These are phyloP conservation scores for Colletotrichum siamense DNA, from an alignment of 2,329 filamentous ascomycete species.

Conservation along the genomic window DNA sequence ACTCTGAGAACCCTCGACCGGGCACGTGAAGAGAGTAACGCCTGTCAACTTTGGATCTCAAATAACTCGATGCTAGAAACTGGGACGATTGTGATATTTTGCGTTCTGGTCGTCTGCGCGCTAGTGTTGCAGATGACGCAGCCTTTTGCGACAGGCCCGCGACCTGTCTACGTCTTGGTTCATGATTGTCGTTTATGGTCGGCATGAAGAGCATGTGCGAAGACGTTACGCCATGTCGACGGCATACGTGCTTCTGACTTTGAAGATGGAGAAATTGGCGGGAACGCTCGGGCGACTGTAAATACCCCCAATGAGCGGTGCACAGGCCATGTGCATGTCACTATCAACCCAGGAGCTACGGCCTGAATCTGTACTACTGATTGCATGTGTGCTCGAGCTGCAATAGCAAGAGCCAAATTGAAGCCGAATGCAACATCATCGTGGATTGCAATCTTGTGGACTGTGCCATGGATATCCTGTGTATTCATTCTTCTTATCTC, in stretches of 20 bases:
- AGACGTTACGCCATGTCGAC: neutral
- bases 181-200: slow-evolving; percentile 7
- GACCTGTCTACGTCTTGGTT: slow-evolving; percentile 2
- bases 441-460: neutral
- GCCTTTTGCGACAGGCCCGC: neutral
- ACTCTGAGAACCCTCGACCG: neutral
- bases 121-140: neutral
- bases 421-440: neutral
- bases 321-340: neutral
- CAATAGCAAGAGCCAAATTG: neutral
- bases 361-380: neutral
- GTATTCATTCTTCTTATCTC: neutral
- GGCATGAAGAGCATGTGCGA: neutral
- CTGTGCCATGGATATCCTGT: neutral
- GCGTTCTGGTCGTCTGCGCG: neutral
- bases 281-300: neutral
- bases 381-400: neutral
- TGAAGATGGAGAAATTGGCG: neutral
- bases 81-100: neutral
- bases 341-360: neutral
- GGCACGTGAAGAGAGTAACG: neutral
- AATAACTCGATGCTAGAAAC: neutral
- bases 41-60: neutral
- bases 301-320: neutral
- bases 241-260: neutral